phyloP scores from a whole-genome alignment of 2,329 filamentous ascomycete genomes.

The Xenosphaeropsis pyriputrescens region DNA sequence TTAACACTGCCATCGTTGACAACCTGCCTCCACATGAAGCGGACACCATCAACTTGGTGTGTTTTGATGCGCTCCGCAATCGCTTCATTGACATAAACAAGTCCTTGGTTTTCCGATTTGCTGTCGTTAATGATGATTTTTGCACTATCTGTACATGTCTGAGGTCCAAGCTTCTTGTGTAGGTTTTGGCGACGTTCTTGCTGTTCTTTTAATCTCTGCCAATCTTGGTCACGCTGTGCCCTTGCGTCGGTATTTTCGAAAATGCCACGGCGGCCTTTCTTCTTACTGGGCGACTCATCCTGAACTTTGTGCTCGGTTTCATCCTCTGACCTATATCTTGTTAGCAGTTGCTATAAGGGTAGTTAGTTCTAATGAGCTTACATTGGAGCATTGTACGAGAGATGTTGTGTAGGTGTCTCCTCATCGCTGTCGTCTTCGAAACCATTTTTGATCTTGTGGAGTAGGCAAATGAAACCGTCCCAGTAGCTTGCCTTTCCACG shows the following conservation, averaged over 20 bases:
- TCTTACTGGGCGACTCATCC: conserved; percentile 1
- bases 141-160: conserved; percentile 27
- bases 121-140: conserved; percentile 50
- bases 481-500: no score
- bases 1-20: conserved; percentile 27
- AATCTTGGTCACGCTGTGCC: conserved; percentile 38
- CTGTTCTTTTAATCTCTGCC: conserved; percentile 35
- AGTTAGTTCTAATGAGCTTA: no score
- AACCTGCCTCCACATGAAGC: conserved; percentile 81
- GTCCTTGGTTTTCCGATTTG: conserved; percentile 41
- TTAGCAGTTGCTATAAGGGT: no score
- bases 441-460: background rate
- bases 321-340: no score
- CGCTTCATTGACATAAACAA: conserved; percentile 47
- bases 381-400: no score
- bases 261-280: conserved; percentile 23
- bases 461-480: no score
- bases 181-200: conserved; percentile 33
- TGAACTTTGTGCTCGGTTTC: no score
- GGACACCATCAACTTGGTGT: conserved; percentile 69
- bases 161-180: conserved; percentile 27
- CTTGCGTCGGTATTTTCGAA: conserved; percentile 27
- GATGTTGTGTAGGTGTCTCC: conserved; percentile 4
- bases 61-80: conserved; percentile 57
- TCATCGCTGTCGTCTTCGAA: conserved; percentile 3